These are phyloP conservation scores for Fusarium lyarnte DNA, from an alignment of 2,329 filamentous ascomycete genomes.

Conservation along the genomic window DNA sequence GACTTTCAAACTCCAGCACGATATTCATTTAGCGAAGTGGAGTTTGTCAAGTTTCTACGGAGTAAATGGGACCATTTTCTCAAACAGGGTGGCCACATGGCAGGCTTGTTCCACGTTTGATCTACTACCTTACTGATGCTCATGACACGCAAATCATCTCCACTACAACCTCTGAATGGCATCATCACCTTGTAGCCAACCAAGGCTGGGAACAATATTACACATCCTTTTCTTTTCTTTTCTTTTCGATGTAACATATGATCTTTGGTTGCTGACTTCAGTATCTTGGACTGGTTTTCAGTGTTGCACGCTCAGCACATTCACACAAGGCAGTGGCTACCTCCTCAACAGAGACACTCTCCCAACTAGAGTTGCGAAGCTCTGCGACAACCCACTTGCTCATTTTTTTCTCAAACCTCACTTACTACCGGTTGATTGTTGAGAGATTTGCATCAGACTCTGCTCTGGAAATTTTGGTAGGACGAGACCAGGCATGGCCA, in stretches of 20 bases:
- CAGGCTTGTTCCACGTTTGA: slow-evolving; percentile 29
- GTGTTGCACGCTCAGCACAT: background rate
- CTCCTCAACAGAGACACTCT: background rate
- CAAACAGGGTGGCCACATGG: slow-evolving; percentile 40
- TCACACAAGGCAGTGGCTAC: background rate
- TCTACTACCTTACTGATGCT: slow-evolving; percentile 4
- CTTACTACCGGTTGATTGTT: background rate
- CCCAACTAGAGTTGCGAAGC: background rate
- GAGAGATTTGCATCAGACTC: background rate
- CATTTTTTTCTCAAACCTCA: background rate
- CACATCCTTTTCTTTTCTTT: background rate
- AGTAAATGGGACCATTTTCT: background rate
- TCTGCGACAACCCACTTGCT: background rate
- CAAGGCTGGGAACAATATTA: background rate
- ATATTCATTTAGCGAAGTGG: slow-evolving; percentile 16
- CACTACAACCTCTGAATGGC: slow-evolving; percentile 5
- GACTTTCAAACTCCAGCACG: background rate
- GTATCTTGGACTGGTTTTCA: background rate
- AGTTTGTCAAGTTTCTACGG: slow-evolving; percentile 10
- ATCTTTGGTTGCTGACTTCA: background rate
- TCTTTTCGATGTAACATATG: background rate
- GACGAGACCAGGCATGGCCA: background rate
- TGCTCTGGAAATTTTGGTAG: background rate
- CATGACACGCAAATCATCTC: slow-evolving; percentile 9
- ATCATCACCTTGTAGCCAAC: background rate